Conservation (phyloP, 192 early-diverging fungal species). For the Mortierella antarctica region DNA sequence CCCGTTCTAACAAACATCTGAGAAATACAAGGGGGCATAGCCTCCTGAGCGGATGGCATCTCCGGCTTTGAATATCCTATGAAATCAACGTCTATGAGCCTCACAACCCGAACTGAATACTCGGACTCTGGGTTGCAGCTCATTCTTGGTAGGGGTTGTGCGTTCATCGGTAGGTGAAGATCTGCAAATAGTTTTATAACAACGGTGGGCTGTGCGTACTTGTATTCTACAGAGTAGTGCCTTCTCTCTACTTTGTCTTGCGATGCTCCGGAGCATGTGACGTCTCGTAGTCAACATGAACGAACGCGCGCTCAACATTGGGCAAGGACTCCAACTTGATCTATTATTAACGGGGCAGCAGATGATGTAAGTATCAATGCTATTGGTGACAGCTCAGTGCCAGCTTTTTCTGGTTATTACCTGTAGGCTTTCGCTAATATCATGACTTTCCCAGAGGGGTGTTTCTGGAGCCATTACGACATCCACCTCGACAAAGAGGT, state of each 20-base stretch:
- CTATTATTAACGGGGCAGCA: neutral
- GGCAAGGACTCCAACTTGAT: conserved; percentile 86
- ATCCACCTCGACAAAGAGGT: conserved; percentile 95
- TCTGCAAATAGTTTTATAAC: too few relatives aligned
- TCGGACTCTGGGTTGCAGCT: too few relatives aligned
- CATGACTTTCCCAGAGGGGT: conserved; percentile 82
- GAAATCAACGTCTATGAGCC: too few relatives aligned
- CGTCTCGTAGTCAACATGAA: conserved; percentile 95
- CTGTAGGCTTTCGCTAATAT: conserved; percentile 93
- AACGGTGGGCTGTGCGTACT: too few relatives aligned
- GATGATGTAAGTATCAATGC: neutral
- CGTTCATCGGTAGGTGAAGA: too few relatives aligned
- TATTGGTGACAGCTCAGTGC: neutral
- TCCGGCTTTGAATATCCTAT: too few relatives aligned
- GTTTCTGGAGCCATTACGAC: conserved; percentile 94
- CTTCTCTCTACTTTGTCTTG: conserved; percentile 43
- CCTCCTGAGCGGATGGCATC: too few relatives aligned
- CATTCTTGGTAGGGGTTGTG: too few relatives aligned
- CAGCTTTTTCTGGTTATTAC: neutral
- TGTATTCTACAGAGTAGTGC: too few relatives aligned
- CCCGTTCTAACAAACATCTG: too few relatives aligned
- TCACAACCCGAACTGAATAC: too few relatives aligned
- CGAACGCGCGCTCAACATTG: conserved; percentile 93
- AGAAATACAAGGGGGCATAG: too few relatives aligned
- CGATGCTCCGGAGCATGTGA: conserved; percentile 86